These are phyloP conservation scores for Claviceps pazoutovae DNA, from an alignment of 2,329 filamentous ascomycete species.

Conservation along the genomic window DNA sequence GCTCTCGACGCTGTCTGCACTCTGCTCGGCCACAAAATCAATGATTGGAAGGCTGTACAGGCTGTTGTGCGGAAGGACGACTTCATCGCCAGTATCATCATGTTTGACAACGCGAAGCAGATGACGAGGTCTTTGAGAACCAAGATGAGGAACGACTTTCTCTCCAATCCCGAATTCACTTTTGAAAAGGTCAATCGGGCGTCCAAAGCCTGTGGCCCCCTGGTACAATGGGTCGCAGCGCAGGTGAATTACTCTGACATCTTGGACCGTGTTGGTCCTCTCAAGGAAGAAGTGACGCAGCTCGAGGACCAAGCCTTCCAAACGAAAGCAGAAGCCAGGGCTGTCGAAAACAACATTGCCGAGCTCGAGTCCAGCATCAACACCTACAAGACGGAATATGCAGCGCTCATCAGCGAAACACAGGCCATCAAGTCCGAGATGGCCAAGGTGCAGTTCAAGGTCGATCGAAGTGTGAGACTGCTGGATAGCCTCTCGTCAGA, in stretches of 20 bases:
- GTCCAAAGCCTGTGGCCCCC: conserved; percentile 88
- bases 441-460: conserved; percentile 93
- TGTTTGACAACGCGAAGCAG: conserved; percentile 87
- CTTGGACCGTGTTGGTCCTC: conserved; percentile 78
- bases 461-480: conserved; percentile 85
- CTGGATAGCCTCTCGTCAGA: conserved; percentile 93
- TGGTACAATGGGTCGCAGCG: conserved; percentile 93
- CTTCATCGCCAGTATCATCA: conserved; percentile 95
- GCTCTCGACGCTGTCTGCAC: conserved; percentile 95
- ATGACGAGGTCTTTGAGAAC: conserved; percentile 74
- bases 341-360: conserved; percentile 76
- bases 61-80: conserved; percentile 81
- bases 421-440: conserved; percentile 96
- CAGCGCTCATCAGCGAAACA: conserved; percentile 87
- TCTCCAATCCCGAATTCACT: conserved; percentile 89
- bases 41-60: conserved; percentile 85
- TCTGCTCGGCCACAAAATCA: conserved; percentile 76
- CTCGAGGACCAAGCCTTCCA: conserved; percentile 80
- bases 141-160: conserved; percentile 86
- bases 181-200: conserved; percentile 93
- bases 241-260: conserved; percentile 98
- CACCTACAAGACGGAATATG: conserved; percentile 92
- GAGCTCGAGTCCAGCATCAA: conserved; percentile 81
- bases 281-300: conserved; percentile 76
- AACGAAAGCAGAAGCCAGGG: conserved; percentile 86